Evolutionary conservation across 805 yeast species (phyloP).

Genomic region (Candida railenensis): DNA sequence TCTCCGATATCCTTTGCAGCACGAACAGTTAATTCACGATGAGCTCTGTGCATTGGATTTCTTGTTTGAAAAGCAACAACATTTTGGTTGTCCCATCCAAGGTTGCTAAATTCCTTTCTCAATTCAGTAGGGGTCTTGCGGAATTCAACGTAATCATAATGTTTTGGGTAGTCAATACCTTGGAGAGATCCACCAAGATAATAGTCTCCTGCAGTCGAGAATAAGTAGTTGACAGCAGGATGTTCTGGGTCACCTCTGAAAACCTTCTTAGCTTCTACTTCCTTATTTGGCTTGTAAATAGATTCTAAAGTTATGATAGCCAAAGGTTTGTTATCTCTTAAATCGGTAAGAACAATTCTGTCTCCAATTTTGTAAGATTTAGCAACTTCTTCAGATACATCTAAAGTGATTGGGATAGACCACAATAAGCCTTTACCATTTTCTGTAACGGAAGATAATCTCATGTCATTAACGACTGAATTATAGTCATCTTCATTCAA

Average conservation of each 20-base stretch:
- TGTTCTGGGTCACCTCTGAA: constrained; percentile 97
- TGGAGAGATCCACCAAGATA: constrained; percentile 88
- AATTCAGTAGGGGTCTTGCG: constrained; percentile 90
- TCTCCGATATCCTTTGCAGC: constrained; percentile 94
- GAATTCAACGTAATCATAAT: constrained; percentile 84
- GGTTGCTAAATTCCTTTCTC: constrained; percentile 75
- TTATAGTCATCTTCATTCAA: constrained; percentile 65
- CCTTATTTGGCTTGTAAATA: constrained; percentile 78
- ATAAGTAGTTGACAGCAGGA: constrained; percentile 80
- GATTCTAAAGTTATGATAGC: constrained; percentile 82
- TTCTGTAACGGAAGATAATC: constrained; percentile 53
- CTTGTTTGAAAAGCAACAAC: constrained; percentile 97
- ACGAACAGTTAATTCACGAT: constrained; percentile 90
- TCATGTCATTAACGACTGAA: constrained; percentile 65
- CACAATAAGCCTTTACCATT: constrained; percentile 67
- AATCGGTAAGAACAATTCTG: constrained; percentile 73
- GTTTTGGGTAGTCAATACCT: constrained; percentile 80
- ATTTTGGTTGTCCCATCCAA: constrained; percentile 71
- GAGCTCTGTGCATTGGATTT: constrained; percentile 99
- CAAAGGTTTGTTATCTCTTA: constrained; percentile 73
- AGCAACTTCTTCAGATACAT: constrained; percentile 55
- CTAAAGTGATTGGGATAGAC: constrained; percentile 92
- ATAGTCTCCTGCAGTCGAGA: constrained; percentile 72
- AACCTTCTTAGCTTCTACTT: constrained; percentile 76
- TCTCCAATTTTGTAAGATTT: constrained; percentile 49